Base-by-base conservation (phyloP, 176 grass and related monocot species). In the Paspalum vaginatum region DNA sequence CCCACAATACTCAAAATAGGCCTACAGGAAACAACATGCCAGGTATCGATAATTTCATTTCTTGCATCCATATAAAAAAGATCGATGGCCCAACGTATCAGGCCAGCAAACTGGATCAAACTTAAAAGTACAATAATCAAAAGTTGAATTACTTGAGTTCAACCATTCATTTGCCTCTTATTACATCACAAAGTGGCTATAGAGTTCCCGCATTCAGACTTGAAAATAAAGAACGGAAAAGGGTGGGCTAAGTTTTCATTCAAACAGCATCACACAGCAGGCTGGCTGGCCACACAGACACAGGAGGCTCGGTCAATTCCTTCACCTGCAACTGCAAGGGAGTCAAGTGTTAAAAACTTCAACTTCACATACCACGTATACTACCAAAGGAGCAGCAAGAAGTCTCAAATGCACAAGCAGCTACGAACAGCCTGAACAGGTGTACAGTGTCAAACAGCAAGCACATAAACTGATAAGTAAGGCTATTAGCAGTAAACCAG, bases 161-260 rank as follows among this genome's bases (percentile, higher is more conserved):
- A 86, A 49, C 18, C 45, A 79, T 83, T 71, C 65, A 83, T 47
- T 46, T 22, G 24, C 58, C 85, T 72, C 85, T 87, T 78, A 72
- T 87, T 87, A 72, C 7, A 78, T 74, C 72, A 74, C 61, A 75
- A 73, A 74, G 20, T 12, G 41, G 50, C 40, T 42, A 27, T 10
- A 63, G 54, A 72, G 61, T 25, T 48, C 49, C 7, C 56, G 7
- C 48, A 57, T 69, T 56, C 39, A 7, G 37, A 70, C 40, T 2
- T 64, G 74, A n/a, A 63, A 77, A 64, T 52, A 56, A 1, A 14
- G 7, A 46, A 49, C 9, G 21, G 20, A 14, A 6, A 17, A 9
- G 0, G 5, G 58, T 11, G 17, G 18, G 4, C 17, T 65, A 61
- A 9, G 24, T 73, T 79, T 50, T 72, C 80, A 73, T 79, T 79